phyloP scores from a whole-genome alignment of 176 grass and related monocot genomes.

The Oryza nivara region DNA sequence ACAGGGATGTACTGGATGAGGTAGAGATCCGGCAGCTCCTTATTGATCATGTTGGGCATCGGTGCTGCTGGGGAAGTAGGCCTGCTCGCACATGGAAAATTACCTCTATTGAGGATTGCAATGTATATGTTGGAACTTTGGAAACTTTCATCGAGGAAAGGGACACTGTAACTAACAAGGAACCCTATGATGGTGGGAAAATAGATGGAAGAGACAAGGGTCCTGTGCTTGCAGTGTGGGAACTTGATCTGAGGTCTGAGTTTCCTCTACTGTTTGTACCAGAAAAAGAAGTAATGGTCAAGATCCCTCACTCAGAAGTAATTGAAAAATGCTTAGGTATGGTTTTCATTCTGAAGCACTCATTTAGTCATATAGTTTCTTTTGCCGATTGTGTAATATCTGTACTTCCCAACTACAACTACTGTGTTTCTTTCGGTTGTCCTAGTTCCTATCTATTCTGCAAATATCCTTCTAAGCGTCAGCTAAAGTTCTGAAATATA shows the following conservation, averaged over 20 bases:
- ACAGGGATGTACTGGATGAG: slow-evolving; percentile 79
- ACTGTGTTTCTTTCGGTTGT: background rate
- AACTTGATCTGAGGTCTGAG: slow-evolving; percentile 84
- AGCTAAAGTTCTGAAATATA: background rate
- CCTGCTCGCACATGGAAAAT: slow-evolving; percentile 90
- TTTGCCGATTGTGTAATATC: background rate
- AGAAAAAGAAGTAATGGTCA: slow-evolving; percentile 80
- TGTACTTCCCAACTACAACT: background rate
- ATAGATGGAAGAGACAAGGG: slow-evolving; percentile 74
- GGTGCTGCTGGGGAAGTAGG: slow-evolving; percentile 86
- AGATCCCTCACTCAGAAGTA: slow-evolving; percentile 86
- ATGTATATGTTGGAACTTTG: slow-evolving; percentile 85
- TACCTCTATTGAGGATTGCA: slow-evolving; percentile 72
- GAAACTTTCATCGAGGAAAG: slow-evolving; percentile 96
- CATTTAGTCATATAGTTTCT: background rate
- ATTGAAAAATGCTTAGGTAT: slow-evolving; percentile 88
- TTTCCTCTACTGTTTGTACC: slow-evolving; percentile 87
- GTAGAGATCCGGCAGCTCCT: slow-evolving; percentile 86
- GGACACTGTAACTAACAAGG: slow-evolving; percentile 54
- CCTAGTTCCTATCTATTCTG: background rate
- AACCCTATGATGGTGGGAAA: slow-evolving; percentile 61
- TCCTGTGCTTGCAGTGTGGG: slow-evolving; percentile 66
- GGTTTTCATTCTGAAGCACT: slow-evolving; percentile 1
- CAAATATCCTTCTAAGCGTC: background rate
- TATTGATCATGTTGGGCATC: slow-evolving; percentile 82